Evolutionary conservation across 768 basidiomycete species (phyloP).

Genomic region (Amanita rimosa): DNA sequence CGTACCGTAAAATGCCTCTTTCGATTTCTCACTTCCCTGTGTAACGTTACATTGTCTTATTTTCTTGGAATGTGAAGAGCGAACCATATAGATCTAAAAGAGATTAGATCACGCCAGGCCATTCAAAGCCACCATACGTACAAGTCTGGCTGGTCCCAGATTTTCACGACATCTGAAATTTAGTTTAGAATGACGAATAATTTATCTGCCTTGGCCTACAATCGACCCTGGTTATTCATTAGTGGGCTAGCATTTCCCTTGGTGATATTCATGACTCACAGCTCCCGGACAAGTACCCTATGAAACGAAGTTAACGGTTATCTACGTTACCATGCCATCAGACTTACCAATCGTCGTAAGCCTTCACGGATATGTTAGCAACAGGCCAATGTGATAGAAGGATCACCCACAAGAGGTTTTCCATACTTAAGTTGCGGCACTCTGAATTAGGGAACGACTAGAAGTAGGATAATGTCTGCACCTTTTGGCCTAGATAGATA

Average conservation of each 20-base stretch:
- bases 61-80: constrained; percentile 13
- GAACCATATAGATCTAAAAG: constrained; percentile 68
- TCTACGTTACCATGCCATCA: not conserved
- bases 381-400: not conserved
- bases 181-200: not conserved
- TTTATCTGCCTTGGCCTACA: constrained; percentile 34
- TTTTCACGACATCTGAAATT: constrained; percentile 55
- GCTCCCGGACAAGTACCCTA: constrained; percentile 62
- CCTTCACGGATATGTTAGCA: constrained; percentile 11
- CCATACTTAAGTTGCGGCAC: constrained; percentile 39
- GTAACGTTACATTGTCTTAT: not conserved
- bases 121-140: constrained; percentile 25
- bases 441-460: not conserved
- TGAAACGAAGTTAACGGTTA: not conserved
- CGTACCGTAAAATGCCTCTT: constrained; percentile 77
- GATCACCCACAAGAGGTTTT: constrained; percentile 51
- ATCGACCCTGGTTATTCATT: constrained; percentile 42
- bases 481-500: constrained; percentile 95
- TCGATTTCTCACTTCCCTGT: constrained; percentile 83
- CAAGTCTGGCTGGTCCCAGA: constrained; percentile 70
- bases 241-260: not conserved
- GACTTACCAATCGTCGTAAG: constrained; percentile 32
- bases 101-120: not conserved
- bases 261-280: constrained; percentile 37
- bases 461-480: constrained; percentile 14